Conservation (phyloP, 2,329 filamentous ascomycete genomes). For the Colletotrichum sansevieriae region DNA sequence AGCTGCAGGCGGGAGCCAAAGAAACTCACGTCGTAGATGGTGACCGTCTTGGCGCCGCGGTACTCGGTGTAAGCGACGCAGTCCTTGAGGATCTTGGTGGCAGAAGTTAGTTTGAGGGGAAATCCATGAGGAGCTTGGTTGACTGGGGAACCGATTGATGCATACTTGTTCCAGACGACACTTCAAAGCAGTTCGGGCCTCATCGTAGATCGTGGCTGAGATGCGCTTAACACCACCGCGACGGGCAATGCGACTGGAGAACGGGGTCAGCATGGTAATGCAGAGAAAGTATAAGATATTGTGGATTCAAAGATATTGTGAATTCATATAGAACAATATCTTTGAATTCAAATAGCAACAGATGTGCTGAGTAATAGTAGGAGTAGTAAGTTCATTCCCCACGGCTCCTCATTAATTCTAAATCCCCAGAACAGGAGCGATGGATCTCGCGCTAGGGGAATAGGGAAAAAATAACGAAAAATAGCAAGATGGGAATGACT, state of each 20-base stretch:
- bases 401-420: neutral
- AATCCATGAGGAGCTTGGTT: neutral
- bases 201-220: constrained; percentile 73
- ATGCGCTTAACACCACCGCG: constrained; percentile 84
- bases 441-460: neutral
- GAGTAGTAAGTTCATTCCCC: neutral
- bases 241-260: constrained; percentile 74
- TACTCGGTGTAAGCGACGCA: constrained; percentile 67
- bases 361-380: no score
- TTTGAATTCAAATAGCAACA: no score
- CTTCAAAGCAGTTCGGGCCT: constrained; percentile 66
- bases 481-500: constrained; percentile 35
- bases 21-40: constrained; percentile 69
- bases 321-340: no score
- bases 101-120: constrained; percentile 32
- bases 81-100: constrained; percentile 63
- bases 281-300: no score
- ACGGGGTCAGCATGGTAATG: neutral
- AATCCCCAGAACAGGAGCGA: neutral
- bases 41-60: constrained; percentile 71
- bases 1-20: neutral
- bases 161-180: constrained; percentile 62
- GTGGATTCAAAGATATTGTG: no score
- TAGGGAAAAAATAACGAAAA: constrained; percentile 36
- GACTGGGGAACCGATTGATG: neutral